Percentiles rank a stretch among this genome's conserved stretches.
phyloP scores from a whole-genome alignment of 2,329 filamentous ascomycete genomes.

The Ascochyta viciae-villosae region DNA sequence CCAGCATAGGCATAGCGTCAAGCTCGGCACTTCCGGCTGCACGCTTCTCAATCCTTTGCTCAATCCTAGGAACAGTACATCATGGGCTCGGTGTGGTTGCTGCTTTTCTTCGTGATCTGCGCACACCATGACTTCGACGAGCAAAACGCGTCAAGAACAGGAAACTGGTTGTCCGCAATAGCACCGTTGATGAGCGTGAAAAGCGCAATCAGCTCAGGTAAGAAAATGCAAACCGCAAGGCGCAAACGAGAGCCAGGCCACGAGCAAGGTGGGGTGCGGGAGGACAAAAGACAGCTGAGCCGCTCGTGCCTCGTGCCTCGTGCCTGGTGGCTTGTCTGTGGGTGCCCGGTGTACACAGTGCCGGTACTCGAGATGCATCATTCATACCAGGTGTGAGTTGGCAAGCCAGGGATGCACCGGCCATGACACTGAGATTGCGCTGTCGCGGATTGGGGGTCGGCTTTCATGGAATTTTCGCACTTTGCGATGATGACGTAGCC shows the following conservation, averaged over 20 bases:
- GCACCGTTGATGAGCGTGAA: constrained; percentile 4
- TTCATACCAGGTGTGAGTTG: constrained; percentile 13
- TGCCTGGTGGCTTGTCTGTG: not conserved
- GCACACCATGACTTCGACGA: not conserved
- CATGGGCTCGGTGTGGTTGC: not conserved
- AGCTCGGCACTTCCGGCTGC: constrained; percentile 1
- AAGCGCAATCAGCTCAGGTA: not conserved
- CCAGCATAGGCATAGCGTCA: constrained; percentile 11
- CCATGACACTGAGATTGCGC: not conserved
- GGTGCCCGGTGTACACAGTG: not conserved
- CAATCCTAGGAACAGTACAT: not conserved
- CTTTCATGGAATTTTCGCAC: constrained; percentile 16
- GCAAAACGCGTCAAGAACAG: constrained; percentile 8
- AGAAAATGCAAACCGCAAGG: not conserved
- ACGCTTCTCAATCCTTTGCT: constrained; percentile 1
- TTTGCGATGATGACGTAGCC: constrained; percentile 19
- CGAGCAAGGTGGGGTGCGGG: constrained; percentile 7
- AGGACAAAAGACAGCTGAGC: not conserved
- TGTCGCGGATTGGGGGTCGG: constrained; percentile 12
- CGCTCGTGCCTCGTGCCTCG: too few relatives aligned
- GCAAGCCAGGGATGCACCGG: constrained; percentile 7
- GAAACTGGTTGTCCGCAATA: constrained; percentile 10
- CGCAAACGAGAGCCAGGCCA: constrained; percentile 1
- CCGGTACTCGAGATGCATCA: not conserved
- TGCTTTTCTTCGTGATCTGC: constrained; percentile 5